Evolutionary conservation across 164 flowering plant species (phyloP).

Genomic region (Akebia trifoliata): DNA sequence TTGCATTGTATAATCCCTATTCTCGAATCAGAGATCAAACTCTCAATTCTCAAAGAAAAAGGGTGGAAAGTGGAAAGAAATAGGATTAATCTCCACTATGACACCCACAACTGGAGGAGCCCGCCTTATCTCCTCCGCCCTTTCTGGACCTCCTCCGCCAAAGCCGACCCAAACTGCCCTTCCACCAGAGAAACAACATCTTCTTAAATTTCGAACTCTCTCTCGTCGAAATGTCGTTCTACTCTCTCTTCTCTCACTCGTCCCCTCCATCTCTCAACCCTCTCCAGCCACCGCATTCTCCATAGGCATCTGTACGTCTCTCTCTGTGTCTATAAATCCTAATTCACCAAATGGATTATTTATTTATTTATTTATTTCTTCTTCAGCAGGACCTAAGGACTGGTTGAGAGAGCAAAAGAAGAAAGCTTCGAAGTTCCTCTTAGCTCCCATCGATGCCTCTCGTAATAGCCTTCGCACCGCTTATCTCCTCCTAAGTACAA

Average conservation of each 20-base stretch:
- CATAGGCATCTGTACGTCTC: constrained; percentile 49
- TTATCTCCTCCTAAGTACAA: constrained; percentile 43
- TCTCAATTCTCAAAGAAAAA: too few species aligned
- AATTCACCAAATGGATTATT: neutral
- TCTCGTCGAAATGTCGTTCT: constrained; percentile 25
- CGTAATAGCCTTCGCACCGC: constrained; percentile 56
- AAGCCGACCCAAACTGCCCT: neutral
- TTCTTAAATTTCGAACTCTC: neutral
- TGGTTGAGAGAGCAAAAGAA: constrained; percentile 90
- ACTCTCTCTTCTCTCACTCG: constrained; percentile 28
- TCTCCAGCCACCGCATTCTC: constrained; percentile 43
- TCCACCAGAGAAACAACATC: constrained; percentile 3
- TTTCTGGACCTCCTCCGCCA: constrained; percentile 4
- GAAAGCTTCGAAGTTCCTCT: constrained; percentile 66
- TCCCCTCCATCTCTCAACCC: constrained; percentile 22
- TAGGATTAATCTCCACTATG: neutral
- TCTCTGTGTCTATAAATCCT: neutral
- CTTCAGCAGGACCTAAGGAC: constrained; percentile 91
- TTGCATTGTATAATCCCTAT: too few species aligned
- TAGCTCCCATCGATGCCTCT: constrained; percentile 86
- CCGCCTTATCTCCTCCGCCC: constrained; percentile 14
- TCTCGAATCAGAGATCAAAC: too few species aligned
- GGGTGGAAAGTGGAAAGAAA: neutral
- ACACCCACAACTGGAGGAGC: constrained; percentile 4
- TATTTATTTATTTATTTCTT: neutral